These are phyloP conservation scores for Dipodascopsis tothii DNA, from an alignment of 805 yeast genomes.

Conservation along the genomic window DNA sequence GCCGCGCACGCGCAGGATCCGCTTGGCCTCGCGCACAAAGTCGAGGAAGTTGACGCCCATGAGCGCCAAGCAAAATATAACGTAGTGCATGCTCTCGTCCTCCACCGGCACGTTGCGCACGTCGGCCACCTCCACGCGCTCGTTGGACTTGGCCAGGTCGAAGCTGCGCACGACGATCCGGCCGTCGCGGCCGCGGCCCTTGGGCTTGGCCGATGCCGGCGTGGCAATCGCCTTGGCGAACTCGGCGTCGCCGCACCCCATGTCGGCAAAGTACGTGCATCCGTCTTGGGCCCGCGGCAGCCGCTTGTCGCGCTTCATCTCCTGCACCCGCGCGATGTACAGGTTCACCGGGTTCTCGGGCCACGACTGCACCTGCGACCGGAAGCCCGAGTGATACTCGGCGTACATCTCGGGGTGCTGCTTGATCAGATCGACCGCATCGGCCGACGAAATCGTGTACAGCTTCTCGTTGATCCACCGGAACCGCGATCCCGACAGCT, in stretches of 20 bases:
- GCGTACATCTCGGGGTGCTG: constrained; percentile 84
- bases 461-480: constrained; percentile 97
- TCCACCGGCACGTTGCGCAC: constrained; percentile 79
- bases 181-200: constrained; percentile 31
- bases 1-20: constrained; percentile 81
- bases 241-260: constrained; percentile 99
- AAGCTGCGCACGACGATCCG: constrained; percentile 68
- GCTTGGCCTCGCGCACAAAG: constrained; percentile 79
- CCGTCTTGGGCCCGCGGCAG: constrained; percentile 50
- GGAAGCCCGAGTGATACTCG: constrained; percentile 91
- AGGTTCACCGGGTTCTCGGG: constrained; percentile 98
- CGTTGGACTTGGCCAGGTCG: constrained; percentile 83
- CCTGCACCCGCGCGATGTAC: constrained; percentile 62
- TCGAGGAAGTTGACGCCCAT: constrained; percentile 97
- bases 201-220: constrained; percentile 31
- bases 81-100: constrained; percentile 74
- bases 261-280: constrained; percentile 80
- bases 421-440: constrained; percentile 63
- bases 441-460: constrained; percentile 76
- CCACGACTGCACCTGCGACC: constrained; percentile 93
- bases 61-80: constrained; percentile 85
- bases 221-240: constrained; percentile 58
- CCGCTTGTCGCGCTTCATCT: constrained; percentile 22
- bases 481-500: constrained; percentile 88
- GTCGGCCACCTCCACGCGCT: constrained; percentile 92